Evolutionary conservation across 1,139 yeast species (phyloP).

Genomic region (Meyerozyma carpophila): DNA sequence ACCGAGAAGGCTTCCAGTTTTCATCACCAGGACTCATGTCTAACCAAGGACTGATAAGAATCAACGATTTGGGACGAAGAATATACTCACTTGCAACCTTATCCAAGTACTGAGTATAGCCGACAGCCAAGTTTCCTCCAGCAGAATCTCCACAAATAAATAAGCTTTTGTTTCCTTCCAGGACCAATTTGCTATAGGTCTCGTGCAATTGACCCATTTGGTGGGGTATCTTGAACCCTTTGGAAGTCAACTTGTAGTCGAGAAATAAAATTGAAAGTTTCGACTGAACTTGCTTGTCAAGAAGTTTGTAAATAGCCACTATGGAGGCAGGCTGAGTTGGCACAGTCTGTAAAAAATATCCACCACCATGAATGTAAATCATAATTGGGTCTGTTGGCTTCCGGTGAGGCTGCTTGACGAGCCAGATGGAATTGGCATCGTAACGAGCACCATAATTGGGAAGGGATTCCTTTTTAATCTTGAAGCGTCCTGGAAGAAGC

Average conservation of each 20-base stretch:
- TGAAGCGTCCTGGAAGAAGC: slow-evolving; percentile 6
- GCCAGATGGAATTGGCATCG: slow-evolving; percentile 10
- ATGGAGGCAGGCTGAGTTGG: slow-evolving; percentile 8
- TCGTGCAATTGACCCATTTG: slow-evolving; percentile 11
- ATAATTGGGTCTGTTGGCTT: slow-evolving; percentile 10
- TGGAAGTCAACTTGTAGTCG: slow-evolving; percentile 11
- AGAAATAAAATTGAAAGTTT: slow-evolving; percentile 10
- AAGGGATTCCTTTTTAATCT: not conserved
- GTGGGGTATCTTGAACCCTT: slow-evolving; percentile 10
- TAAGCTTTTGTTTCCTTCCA: slow-evolving; percentile 5
- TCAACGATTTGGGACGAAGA: slow-evolving; percentile 9
- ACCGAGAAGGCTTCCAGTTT: slow-evolving; percentile 7
- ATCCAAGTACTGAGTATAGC: slow-evolving; percentile 3
- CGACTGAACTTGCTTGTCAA: slow-evolving; percentile 6
- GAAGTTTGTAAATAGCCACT: slow-evolving; percentile 8
- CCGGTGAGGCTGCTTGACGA: slow-evolving; percentile 5
- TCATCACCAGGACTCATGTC: slow-evolving; percentile 6
- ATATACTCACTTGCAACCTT: not conserved
- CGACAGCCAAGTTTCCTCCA: slow-evolving; percentile 5
- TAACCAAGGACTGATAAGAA: slow-evolving; percentile 13
- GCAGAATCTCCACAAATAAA: slow-evolving; percentile 7
- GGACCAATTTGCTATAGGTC: slow-evolving; percentile 7
- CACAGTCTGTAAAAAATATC: slow-evolving; percentile 11
- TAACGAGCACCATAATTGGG: slow-evolving; percentile 11
- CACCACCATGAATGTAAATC: slow-evolving; percentile 13